Evolutionary conservation across 306 rosid species (phyloP).

Genomic region (Pterocarpus macrocarpus): DNA sequence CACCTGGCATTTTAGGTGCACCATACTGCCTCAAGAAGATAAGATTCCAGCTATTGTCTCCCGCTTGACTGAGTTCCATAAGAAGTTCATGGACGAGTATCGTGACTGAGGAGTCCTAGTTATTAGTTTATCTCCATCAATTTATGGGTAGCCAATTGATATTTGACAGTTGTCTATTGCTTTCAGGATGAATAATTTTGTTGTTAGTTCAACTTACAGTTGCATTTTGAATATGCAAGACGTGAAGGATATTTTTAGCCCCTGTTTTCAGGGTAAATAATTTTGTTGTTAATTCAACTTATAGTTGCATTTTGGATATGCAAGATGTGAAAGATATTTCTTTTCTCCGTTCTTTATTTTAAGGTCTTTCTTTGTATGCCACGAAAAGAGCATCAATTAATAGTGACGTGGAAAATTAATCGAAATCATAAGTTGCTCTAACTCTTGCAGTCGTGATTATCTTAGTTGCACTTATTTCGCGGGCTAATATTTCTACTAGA

Average conservation of each 20-base stretch:
- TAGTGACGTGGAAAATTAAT: neutral
- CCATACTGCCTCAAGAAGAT: conserved; percentile 95
- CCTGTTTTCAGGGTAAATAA: conserved; percentile 26
- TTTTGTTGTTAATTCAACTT: conserved; percentile 15
- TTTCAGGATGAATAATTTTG: conserved; percentile 36
- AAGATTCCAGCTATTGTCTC: conserved; percentile 85
- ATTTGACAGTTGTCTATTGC: neutral
- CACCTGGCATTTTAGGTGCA: conserved; percentile 98
- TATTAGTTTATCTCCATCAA: neutral
- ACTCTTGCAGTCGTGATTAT: too few relatives aligned
- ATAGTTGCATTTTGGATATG: conserved; percentile 44
- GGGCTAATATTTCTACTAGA: too few relatives aligned
- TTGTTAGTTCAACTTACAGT: conserved; percentile 17
- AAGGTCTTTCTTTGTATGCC: neutral
- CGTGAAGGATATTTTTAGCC: neutral
- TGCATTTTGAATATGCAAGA: conserved; percentile 47
- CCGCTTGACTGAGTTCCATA: conserved; percentile 86
- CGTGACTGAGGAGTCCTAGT: conserved; percentile 55
- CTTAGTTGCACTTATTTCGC: too few relatives aligned
- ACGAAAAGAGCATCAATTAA: neutral
- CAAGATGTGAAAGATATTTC: conserved; percentile 4
- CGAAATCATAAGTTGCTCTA: neutral
- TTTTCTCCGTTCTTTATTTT: neutral
- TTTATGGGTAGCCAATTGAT: neutral
- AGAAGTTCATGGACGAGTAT: conserved; percentile 76